These are phyloP conservation scores for Cenococcum geophilum DNA, from an alignment of 495 filamentous ascomycete species.

Conservation along the genomic window DNA sequence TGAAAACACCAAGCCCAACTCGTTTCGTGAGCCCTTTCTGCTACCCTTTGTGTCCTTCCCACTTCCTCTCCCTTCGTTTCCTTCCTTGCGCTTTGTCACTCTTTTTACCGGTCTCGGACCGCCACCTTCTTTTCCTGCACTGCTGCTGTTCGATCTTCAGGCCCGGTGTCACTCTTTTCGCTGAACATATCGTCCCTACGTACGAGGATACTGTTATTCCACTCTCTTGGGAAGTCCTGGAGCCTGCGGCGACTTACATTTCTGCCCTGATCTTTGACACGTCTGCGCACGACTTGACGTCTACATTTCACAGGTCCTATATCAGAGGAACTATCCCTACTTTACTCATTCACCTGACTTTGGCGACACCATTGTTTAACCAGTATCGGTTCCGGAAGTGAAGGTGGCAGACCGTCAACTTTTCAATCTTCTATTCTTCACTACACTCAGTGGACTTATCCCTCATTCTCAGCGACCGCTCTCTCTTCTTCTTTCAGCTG, in stretches of 20 bases:
- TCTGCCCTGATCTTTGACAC: not conserved
- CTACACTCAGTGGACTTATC: too few relatives aligned
- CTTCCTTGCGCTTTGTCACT: constrained; percentile 27
- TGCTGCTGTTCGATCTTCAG: not conserved
- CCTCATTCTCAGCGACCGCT: not conserved
- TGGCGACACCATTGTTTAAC: not conserved
- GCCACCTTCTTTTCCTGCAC: not conserved
- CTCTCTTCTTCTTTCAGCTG: not conserved
- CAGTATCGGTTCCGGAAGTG: too few relatives aligned
- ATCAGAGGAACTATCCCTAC: not conserved
- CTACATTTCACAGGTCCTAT: not conserved
- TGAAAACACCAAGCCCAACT: constrained; percentile 2
- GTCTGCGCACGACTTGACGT: not conserved
- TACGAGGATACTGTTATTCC: not conserved
- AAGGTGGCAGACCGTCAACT: too few relatives aligned
- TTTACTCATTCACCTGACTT: not conserved
- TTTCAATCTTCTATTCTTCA: too few relatives aligned
- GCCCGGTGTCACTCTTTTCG: constrained; percentile 1
- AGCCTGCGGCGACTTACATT: not conserved
- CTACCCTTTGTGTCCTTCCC: constrained; percentile 2
- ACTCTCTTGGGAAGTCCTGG: constrained; percentile 1
- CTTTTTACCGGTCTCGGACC: constrained; percentile 20
- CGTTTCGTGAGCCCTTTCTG: constrained; percentile 1
- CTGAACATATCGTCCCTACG: not conserved
- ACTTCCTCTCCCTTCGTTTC: constrained; percentile 11